Base-by-base conservation (phyloP, 345 rosid genomes). In the Brassica nigra region DNA sequence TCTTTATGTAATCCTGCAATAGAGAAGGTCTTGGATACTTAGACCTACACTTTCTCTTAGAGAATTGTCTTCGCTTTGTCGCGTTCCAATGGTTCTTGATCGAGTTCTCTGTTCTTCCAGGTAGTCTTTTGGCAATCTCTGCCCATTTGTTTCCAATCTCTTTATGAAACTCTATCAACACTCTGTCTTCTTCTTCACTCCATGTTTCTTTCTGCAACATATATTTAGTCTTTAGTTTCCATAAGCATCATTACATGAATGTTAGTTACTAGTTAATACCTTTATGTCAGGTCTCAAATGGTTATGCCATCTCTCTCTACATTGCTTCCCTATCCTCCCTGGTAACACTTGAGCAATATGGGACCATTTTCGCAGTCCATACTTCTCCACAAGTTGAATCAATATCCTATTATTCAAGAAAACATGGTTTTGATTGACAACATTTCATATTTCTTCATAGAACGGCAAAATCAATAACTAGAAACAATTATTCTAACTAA, bases 61-160 rank as follows among this genome's bases (percentile, higher is more conserved):
- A 89, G 74, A 83, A 89, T 29, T 92, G 98, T 87, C 94, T 89
- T 72, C 99, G 81, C 78, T 93, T 96, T 54, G 99, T 96, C 20
- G 97, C 99, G 47, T 93, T 96, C 99, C 99, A 93, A 61, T 96
- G 99, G 86, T 96, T 96, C 77, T 96, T 96, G 74, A 96, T 96
- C 11, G 98, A 91, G 82, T 96, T 96, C 66, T 96, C 99, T 6
- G 98, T 96, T 84, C 99, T 84, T 42, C 99, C 99, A 0, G 97
- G 98, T 36, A 96, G 85, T 34, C 88, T 89, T 81, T 93, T 96
- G 0, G 98, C 95, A 58, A 96, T 93, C 74, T 93, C 99, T 11
- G 98, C 99, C 99, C 99, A 96, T 83, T 86, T 92, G 89, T 96
- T 93, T n/a, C 98, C 98, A 52, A 96, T 89, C 77, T 90, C 95